A percentile compares a stretch with the other conserved stretches of the same genome.
Conservation (phyloP, 2,329 filamentous ascomycete species). For the Clarireedia hainanense region DNA sequence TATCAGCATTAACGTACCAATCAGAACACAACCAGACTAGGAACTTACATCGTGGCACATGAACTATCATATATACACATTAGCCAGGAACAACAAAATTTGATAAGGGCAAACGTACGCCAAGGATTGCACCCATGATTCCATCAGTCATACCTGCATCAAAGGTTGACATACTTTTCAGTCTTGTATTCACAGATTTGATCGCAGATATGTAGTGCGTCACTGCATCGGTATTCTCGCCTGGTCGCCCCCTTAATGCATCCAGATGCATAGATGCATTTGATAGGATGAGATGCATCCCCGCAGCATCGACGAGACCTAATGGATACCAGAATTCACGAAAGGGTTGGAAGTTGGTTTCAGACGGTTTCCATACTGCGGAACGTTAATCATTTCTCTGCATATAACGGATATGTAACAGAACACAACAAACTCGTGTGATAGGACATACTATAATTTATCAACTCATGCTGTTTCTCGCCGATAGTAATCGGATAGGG, state of each 20-base stretch:
- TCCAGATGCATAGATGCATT: not conserved
- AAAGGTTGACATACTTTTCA: not conserved
- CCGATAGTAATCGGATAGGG: not conserved
- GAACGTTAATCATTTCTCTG: not conserved
- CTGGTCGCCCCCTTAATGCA: not conserved
- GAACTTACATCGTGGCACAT: conserved; percentile 4
- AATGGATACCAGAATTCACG: conserved; percentile 1
- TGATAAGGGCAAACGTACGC: not conserved
- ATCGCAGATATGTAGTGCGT: not conserved
- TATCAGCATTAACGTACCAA: no score
- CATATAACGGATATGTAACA: no score
- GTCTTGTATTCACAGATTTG: not conserved
- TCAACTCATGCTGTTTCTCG: not conserved
- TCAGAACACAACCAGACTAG: not conserved
- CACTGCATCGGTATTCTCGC: not conserved
- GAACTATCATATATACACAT: not conserved
- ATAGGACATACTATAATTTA: not conserved
- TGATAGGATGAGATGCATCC: not conserved
- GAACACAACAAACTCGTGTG: not conserved
- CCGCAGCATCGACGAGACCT: not conserved
- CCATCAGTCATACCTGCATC: not conserved
- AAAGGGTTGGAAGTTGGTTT: not conserved
- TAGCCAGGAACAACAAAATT: not conserved
- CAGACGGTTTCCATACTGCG: not conserved
- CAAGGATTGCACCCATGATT: not conserved